These are phyloP conservation scores for Aspergillus sergii DNA, from an alignment of 2,329 filamentous ascomycete species.

Conservation along the genomic window DNA sequence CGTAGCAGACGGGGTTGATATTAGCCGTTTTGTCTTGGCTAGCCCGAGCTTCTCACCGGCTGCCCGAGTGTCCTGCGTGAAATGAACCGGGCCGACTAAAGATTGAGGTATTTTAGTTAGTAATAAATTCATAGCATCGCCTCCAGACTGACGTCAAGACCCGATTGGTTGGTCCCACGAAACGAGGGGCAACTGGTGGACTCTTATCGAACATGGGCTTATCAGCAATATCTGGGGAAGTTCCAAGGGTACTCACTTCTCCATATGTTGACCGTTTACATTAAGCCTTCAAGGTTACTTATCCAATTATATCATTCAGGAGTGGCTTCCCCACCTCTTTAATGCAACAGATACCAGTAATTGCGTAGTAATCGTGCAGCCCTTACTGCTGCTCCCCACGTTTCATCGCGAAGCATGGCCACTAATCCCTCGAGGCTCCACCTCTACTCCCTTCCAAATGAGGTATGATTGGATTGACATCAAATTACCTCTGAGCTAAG, in stretches of 20 bases:
- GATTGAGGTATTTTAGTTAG: not conserved
- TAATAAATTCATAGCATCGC: not conserved
- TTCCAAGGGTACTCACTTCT: not conserved
- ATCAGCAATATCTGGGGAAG: constrained; percentile 4
- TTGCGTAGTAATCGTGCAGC: not conserved
- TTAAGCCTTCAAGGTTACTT: not conserved
- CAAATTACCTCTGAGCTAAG: not conserved
- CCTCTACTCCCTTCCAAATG: constrained; percentile 38
- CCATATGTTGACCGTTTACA: not conserved
- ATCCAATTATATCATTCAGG: not conserved
- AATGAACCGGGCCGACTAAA: not conserved
- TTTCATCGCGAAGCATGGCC: constrained; percentile 16
- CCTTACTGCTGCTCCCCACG: not conserved
- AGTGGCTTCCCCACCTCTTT: not conserved
- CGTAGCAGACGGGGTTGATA: not conserved
- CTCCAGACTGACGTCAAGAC: constrained; percentile 7
- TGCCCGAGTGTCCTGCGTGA: constrained; percentile 8
- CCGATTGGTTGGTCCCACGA: not conserved
- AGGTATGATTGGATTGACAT: constrained; percentile 26
- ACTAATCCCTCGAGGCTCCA: constrained; percentile 12
- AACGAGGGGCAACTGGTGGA: not conserved
- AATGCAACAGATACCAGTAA: not conserved
- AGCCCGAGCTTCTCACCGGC: constrained; percentile 8
- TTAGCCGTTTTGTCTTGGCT: constrained; percentile 2
- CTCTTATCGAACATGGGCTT: not conserved